Conservation (phyloP, 805 yeast species). For the Barnettozyma populi region DNA sequence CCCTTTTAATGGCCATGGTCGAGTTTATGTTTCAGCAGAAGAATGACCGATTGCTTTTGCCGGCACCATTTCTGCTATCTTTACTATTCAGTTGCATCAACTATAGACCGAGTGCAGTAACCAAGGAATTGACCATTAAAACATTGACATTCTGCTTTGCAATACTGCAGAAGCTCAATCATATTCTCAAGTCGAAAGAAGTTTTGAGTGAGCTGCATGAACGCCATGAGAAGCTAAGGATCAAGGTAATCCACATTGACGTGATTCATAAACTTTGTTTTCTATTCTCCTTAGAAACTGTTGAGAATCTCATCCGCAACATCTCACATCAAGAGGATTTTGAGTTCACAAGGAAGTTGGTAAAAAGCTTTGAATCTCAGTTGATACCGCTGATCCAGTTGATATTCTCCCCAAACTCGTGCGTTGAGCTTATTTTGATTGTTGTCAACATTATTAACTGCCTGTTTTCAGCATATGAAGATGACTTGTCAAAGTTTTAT, state of each 20-base stretch:
- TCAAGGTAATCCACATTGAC: slow-evolving; percentile 38
- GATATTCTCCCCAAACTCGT: slow-evolving; percentile 46
- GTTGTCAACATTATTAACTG: slow-evolving; percentile 47
- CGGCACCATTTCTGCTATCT: slow-evolving; percentile 58
- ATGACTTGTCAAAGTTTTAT: slow-evolving; percentile 9
- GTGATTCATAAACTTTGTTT: slow-evolving; percentile 47
- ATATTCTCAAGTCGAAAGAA: slow-evolving; percentile 17
- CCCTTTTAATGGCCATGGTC: slow-evolving; percentile 28
- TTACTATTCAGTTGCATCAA: slow-evolving; percentile 48
- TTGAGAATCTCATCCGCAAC: slow-evolving; percentile 39
- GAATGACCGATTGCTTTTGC: slow-evolving; percentile 17
- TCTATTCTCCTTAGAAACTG: slow-evolving; percentile 47
- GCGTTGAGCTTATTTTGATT: slow-evolving; percentile 46
- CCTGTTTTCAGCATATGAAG: slow-evolving; percentile 29
- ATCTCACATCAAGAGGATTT: slow-evolving; percentile 8
- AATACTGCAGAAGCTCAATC: slow-evolving; percentile 24
- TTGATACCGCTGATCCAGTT: slow-evolving; percentile 31
- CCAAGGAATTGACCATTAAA: slow-evolving; percentile 22
- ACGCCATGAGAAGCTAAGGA: slow-evolving; percentile 18
- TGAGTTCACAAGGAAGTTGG: slow-evolving; percentile 3
- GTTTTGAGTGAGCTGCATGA: slow-evolving; percentile 21
- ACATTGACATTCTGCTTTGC: background rate
- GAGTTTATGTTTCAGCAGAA: slow-evolving; percentile 9
- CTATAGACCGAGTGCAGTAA: slow-evolving; percentile 61
- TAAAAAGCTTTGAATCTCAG: slow-evolving; percentile 1